phyloP scores from a whole-genome alignment of 495 filamentous ascomycete genomes.

The Lasiosphaeria miniovina region DNA sequence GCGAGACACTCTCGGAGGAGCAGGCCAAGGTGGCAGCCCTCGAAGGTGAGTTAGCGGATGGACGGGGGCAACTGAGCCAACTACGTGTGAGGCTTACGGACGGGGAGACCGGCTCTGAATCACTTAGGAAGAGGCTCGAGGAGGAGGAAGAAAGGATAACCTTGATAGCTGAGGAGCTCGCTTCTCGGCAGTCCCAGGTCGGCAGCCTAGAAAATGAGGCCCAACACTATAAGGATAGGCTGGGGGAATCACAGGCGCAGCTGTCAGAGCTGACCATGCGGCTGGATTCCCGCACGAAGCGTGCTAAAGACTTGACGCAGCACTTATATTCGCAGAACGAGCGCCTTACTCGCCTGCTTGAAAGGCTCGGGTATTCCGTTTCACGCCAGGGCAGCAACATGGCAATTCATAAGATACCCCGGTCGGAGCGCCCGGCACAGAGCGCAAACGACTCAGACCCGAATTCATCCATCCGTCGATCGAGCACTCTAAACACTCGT shows the following conservation, averaged over 20 bases:
- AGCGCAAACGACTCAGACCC: slow-evolving; percentile 57
- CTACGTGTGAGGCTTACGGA: slow-evolving; percentile 68
- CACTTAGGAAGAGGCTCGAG: slow-evolving; percentile 63
- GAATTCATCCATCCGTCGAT: slow-evolving; percentile 57
- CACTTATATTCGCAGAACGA: slow-evolving; percentile 75
- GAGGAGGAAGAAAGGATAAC: slow-evolving; percentile 65
- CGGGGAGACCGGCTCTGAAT: slow-evolving; percentile 77
- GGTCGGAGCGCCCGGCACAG: slow-evolving; percentile 53
- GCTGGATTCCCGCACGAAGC: slow-evolving; percentile 61
- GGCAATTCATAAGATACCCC: slow-evolving; percentile 72
- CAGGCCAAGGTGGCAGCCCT: slow-evolving; percentile 56
- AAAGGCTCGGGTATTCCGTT: slow-evolving; percentile 78
- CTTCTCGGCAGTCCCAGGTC: slow-evolving; percentile 61
- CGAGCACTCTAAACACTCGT: slow-evolving; percentile 40
- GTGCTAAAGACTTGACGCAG: slow-evolving; percentile 77
- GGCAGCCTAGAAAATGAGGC: slow-evolving; percentile 67
- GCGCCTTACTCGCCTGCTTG: slow-evolving; percentile 71
- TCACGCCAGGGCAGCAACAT: slow-evolving; percentile 70
- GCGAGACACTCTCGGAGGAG: slow-evolving; percentile 54
- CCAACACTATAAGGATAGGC: slow-evolving; percentile 54
- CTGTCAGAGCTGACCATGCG: slow-evolving; percentile 48
- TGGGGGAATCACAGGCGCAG: slow-evolving; percentile 50
- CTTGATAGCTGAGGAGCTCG: slow-evolving; percentile 60
- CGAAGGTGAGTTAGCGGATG: slow-evolving; percentile 62
- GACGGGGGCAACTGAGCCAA: slow-evolving; percentile 60